These are phyloP conservation scores for Phascolomyces articulosus DNA, from an alignment of 371 early-diverging fungal species.

Conservation along the genomic window DNA sequence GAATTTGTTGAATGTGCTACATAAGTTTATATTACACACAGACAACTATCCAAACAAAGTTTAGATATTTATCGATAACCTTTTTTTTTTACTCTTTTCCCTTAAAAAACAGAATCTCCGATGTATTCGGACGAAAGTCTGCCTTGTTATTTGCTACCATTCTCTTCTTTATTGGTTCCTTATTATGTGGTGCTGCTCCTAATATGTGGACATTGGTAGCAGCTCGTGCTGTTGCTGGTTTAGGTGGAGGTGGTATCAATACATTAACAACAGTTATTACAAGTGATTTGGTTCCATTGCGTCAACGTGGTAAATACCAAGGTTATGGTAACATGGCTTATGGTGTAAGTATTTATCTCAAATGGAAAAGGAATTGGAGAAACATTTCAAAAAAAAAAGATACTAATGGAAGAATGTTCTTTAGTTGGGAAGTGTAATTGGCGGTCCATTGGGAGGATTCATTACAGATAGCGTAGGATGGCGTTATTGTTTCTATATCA, in stretches of 20 bases:
- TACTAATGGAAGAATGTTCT: not conserved
- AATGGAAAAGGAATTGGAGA: too few relatives aligned
- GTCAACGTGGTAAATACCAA: slow-evolving; percentile 55
- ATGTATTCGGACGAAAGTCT: slow-evolving; percentile 72
- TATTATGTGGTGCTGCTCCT: slow-evolving; percentile 60
- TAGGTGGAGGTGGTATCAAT: slow-evolving; percentile 76
- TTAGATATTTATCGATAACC: not conserved
- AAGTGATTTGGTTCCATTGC: slow-evolving; percentile 50
- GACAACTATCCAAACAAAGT: slow-evolving; percentile 1
- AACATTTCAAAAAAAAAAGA: slow-evolving; percentile 34
- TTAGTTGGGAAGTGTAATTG: slow-evolving; percentile 71
- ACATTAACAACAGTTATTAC: slow-evolving; percentile 46
- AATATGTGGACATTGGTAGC: slow-evolving; percentile 71
- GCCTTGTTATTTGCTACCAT: slow-evolving; percentile 58
- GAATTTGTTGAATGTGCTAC: too few relatives aligned
- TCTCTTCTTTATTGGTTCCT: slow-evolving; percentile 61
- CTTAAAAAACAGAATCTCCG: slow-evolving; percentile 50
- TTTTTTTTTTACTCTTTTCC: not conserved
- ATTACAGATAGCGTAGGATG: slow-evolving; percentile 57
- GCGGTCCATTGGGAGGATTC: slow-evolving; percentile 73
- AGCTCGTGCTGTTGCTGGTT: slow-evolving; percentile 75
- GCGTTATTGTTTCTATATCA: slow-evolving; percentile 75
- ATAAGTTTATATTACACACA: too few relatives aligned
- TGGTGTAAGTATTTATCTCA: slow-evolving; percentile 42
- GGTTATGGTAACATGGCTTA: slow-evolving; percentile 50